Evolutionary conservation across 2,329 filamentous ascomycete genomes (phyloP), one percentile per base, ranked within the genome.

Genomic region (Dothiorella sarmentorum): DNA sequence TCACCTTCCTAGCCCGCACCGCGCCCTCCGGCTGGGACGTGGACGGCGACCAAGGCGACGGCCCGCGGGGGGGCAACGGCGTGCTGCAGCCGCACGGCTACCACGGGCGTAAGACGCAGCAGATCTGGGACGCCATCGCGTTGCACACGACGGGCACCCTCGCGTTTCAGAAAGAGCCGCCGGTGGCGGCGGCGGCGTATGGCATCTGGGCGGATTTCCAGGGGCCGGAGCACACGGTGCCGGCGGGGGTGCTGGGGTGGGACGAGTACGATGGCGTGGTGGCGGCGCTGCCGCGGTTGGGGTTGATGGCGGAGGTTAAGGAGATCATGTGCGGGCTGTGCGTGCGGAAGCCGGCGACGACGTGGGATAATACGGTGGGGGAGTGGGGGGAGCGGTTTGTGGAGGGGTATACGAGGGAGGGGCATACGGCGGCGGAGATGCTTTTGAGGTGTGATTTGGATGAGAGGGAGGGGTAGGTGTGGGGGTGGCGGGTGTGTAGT

Each of bases 81-180:
- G 44, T 49, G 27, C 27, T 5, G 18, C 11, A 5, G 42, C 4
- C 9, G 6, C 17, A 17, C 29, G 44, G 26, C 17, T 49, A 33
- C 18, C 15, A 20, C 10, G 44, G 29, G 9, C 9, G 44, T 7
- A 49, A 49, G 49, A 11, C 76, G 4, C 78, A 81, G 65, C 67
- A 78, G 9, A 70, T 78, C 7, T 80, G 77, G 77, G 77, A 80
- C 60, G 66, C 73, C 6, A 80, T 80, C 59, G 78, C 78, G 1
- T 67, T 81, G 60, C 76, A 78, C 63, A 74, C 73, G 0, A 71
- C 70, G 6, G 61, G 60, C 0, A 69, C 61, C 15, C 72, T 79
- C 24, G 71, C 68, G 15, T 62, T 63, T 15, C 70, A 76, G 62
- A 80, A 80, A 63, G 71, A 80, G 65, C 67, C 72, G 5, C 74